Conservation (phyloP, 78 protist genomes). For the Chrysochromulina parva region DNA sequence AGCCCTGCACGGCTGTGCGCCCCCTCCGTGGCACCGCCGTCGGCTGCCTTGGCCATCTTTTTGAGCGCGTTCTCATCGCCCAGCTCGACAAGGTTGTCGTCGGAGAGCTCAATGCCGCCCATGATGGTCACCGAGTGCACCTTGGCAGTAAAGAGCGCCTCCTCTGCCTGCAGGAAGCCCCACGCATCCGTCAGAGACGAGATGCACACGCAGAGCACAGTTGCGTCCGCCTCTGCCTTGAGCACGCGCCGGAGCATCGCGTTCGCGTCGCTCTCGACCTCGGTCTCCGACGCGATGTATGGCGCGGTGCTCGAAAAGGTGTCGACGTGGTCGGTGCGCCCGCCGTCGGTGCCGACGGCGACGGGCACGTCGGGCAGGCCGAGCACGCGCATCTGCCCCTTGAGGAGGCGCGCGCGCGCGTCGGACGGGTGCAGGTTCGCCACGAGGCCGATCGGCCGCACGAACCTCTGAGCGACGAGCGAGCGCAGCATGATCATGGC, state of each 20-base stretch:
- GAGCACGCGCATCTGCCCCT: not conserved
- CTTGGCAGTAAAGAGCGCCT: not conserved
- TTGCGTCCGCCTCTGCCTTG: not conserved
- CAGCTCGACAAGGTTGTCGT: not conserved
- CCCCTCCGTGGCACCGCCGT: no score
- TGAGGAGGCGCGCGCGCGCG: not conserved
- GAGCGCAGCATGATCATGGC: not conserved
- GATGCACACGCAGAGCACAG: not conserved
- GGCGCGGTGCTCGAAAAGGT: not conserved
- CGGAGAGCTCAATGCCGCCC: not conserved
- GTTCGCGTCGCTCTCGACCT: not conserved
- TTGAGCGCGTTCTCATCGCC: no score
- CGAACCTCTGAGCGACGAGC: not conserved
- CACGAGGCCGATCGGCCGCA: not conserved
- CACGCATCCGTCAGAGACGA: not conserved
- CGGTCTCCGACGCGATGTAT: not conserved
- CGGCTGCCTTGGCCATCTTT: no score
- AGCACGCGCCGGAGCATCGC: not conserved
- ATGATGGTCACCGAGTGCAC: not conserved
- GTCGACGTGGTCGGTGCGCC: not conserved
- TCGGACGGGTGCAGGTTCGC: not conserved
- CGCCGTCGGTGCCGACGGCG: constrained; percentile 19
- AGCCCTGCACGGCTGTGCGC: no score
- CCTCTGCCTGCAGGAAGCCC: not conserved
- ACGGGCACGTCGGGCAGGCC: not conserved